These are phyloP conservation scores for Hygrophila difformis DNA, from an alignment of 257 asterid species.

Conservation along the genomic window DNA sequence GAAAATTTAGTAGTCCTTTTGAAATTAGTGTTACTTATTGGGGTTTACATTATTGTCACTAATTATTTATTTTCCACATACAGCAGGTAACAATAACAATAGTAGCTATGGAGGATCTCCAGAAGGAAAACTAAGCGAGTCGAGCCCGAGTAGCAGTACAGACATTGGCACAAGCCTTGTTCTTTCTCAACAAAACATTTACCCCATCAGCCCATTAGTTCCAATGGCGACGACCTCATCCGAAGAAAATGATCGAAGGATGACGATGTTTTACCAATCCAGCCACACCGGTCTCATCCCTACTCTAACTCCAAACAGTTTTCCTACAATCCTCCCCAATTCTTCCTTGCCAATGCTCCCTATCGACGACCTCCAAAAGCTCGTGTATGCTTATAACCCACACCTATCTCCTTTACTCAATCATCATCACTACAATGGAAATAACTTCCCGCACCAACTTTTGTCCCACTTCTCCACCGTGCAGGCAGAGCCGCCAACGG, in stretches of 20 bases:
- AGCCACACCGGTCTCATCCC: constrained; percentile 14
- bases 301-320: constrained; percentile 14
- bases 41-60: too few relatives aligned
- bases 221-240: constrained; percentile 9
- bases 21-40: too few relatives aligned
- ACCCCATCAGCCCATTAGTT: constrained; percentile 22
- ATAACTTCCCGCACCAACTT: constrained; percentile 19
- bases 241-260: constrained; percentile 15
- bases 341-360: constrained; percentile 23
- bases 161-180: constrained; percentile 39
- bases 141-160: constrained; percentile 50
- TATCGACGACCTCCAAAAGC: constrained; percentile 63
- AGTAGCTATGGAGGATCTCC: constrained; percentile 11
- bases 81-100: background rate
- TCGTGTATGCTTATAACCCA: constrained; percentile 43
- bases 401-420: constrained; percentile 14
- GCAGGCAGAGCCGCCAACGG: constrained; percentile 24
- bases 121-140: constrained; percentile 33
- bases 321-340: constrained; percentile 17
- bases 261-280: constrained; percentile 17
- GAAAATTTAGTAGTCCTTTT: too few relatives aligned
- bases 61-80: too few relatives aligned
- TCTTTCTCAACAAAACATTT: constrained; percentile 31
- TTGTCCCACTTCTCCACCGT: constrained; percentile 26
- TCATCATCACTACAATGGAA: constrained; percentile 14